Evolutionary conservation across 306 rosid genomes (phyloP).

Genomic region (Cercis canadensis): DNA sequence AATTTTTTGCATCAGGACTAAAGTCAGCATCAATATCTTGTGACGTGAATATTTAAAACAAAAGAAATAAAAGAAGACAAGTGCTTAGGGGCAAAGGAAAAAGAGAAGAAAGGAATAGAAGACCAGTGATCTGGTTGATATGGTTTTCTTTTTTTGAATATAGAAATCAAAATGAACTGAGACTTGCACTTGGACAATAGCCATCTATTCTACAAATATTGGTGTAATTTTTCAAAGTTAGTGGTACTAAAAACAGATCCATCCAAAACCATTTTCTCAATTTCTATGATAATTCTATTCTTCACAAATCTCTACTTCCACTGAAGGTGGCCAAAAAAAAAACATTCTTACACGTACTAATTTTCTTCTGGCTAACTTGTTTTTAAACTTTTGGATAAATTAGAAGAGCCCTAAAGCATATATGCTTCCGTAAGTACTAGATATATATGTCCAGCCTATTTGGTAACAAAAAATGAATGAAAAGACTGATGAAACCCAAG

Average conservation of each 20-base stretch:
- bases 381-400: not conserved
- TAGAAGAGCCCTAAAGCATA: not conserved
- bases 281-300: not conserved
- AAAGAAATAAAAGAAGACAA: constrained; percentile 26
- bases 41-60: constrained; percentile 20
- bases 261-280: not conserved
- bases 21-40: not conserved
- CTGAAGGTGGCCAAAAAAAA: not conserved
- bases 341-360: too few relatives aligned
- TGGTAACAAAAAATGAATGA: not conserved
- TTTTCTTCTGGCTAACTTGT: constrained; percentile 1
- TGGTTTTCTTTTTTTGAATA: not conserved
- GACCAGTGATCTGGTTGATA: constrained; percentile 2
- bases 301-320: too few relatives aligned
- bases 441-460: not conserved
- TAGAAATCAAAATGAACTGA: constrained; percentile 3
- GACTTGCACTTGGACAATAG: constrained; percentile 6
- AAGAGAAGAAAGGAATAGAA: constrained; percentile 39
- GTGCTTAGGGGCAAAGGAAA: constrained; percentile 15
- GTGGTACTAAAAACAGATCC: not conserved
- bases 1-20: constrained; percentile 41
- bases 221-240: not conserved
- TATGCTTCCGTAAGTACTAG: constrained; percentile 6
- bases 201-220: not conserved
- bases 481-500: constrained; percentile 32